A percentile compares a stretch with the other conserved stretches of the same genome.
phyloP scores from a whole-genome alignment of 1,284 basidiomycete species.

The Phlebopus sp. region DNA sequence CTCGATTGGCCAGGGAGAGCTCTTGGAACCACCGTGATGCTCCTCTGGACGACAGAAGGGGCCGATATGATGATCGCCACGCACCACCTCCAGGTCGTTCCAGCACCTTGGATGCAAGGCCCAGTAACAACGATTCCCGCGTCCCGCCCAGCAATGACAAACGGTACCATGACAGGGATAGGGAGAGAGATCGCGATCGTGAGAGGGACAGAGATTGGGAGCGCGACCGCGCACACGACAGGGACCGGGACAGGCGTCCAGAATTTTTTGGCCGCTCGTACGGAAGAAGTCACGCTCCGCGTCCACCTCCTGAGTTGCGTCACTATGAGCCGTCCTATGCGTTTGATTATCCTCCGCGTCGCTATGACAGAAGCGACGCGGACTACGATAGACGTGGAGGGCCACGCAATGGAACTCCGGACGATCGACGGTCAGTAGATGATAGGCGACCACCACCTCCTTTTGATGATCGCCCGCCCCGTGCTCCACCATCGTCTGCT shows the following conservation, averaged over 20 bases:
- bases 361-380: slow-evolving; percentile 31
- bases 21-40: slow-evolving; percentile 17
- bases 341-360: slow-evolving; percentile 30
- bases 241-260: slow-evolving; percentile 35
- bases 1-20: slow-evolving; percentile 12
- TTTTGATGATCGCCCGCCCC: slow-evolving; percentile 25
- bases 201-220: slow-evolving; percentile 35
- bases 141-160: slow-evolving; percentile 21
- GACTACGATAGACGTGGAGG: slow-evolving; percentile 27
- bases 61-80: slow-evolving; percentile 18
- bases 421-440: slow-evolving; percentile 19
- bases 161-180: slow-evolving; percentile 28
- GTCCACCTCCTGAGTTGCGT: slow-evolving; percentile 41
- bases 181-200: slow-evolving; percentile 35
- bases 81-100: slow-evolving; percentile 8
- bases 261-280: slow-evolving; percentile 36
- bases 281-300: slow-evolving; percentile 36
- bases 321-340: slow-evolving; percentile 42
- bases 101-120: slow-evolving; percentile 13
- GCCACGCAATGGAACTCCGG: slow-evolving; percentile 13
- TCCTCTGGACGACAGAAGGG: slow-evolving; percentile 20
- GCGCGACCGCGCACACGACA: slow-evolving; percentile 32
- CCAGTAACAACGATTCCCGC: slow-evolving; percentile 15
- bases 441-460: slow-evolving; percentile 20
- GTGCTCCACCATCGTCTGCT: slow-evolving; percentile 12